phyloP scores from a whole-genome alignment of 805 yeast genomes.

The Kockiozyma suomiensis region DNA sequence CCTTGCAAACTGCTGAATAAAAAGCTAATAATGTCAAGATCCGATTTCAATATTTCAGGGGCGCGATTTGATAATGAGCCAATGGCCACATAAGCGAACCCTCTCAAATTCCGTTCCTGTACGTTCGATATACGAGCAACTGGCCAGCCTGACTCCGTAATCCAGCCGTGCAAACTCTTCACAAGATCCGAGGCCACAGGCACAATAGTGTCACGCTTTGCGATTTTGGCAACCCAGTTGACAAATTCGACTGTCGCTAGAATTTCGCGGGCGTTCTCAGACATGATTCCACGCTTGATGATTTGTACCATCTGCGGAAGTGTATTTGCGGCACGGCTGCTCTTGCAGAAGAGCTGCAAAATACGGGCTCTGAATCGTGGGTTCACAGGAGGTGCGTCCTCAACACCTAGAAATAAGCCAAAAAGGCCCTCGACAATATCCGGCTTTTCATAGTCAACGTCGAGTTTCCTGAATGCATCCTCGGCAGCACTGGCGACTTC shows the following conservation, averaged over 20 bases:
- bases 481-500: constrained; percentile 59
- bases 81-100: constrained; percentile 74
- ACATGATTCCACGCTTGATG: constrained; percentile 54
- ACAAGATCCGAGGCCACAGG: constrained; percentile 30
- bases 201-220: constrained; percentile 37
- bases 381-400: constrained; percentile 53
- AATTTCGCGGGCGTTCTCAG: constrained; percentile 56
- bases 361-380: constrained; percentile 49
- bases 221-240: constrained; percentile 55
- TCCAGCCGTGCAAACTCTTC: constrained; percentile 33
- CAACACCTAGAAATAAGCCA: constrained; percentile 54
- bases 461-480: constrained; percentile 53
- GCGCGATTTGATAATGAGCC: constrained; percentile 54
- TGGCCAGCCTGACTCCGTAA: constrained; percentile 43
- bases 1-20: constrained; percentile 68
- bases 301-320: constrained; percentile 55
- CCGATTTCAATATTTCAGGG: constrained; percentile 43
- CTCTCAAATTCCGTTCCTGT: constrained; percentile 49
- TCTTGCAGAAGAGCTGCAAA: constrained; percentile 52
- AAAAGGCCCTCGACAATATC: constrained; percentile 51
- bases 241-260: constrained; percentile 64
- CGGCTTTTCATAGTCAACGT: constrained; percentile 56
- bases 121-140: constrained; percentile 10
- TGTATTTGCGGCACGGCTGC: constrained; percentile 54
- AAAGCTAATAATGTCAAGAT: constrained; percentile 61